Evolutionary conservation across 345 rosid genomes (phyloP), one percentile per base, ranked within the genome.

Genomic region (Eucalyptus pauciflora): DNA sequence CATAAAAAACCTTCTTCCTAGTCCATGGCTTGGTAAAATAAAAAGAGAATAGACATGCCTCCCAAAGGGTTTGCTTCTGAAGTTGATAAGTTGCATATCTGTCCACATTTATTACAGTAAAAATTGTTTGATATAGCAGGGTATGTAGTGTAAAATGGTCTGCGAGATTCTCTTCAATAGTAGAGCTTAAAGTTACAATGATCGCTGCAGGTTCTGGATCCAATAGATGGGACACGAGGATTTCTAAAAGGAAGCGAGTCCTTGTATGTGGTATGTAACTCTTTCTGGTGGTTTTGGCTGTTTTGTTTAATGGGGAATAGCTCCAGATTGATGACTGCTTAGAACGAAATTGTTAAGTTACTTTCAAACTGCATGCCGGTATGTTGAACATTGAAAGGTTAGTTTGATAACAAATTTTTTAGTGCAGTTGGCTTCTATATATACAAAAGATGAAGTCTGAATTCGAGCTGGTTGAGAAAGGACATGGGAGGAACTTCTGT

Each of bases 161-260:
- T 76, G 48, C 48, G 0, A 76, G 56, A 87, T 31, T 67, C 54
- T 67, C 69, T 86, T 76, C 48, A 15, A 76, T 60, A 20, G 62
- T 85, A 4, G 50, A 48, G 33, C 60, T 49, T 17, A 45, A 48
- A 3, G 43, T 85, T 50, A 50, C 48, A 31, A 85, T 88, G 67
- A 87, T 91, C 13, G 88, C 48, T 93, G 93, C 94, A 97, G 99
- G 88, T 96, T 86, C 92, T 97, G 92, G 97, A 97, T 93, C 99
- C 99, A 86, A 95, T 96, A 88, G 99, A 97, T 93, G 99, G 99
- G 86, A 96, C 97, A 83, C 92, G 89, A 83, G 99, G 99, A 86
- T 96, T 97, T 91, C 92, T 96, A 29, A 95, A 89, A 92, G 98
- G 97, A 93, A 92, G 90, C n/a, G 93, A 93, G 56, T 96, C 97